Base-by-base conservation (phyloP, 202 grass and related monocot genomes). In the Dendrocalamus latiflorus region DNA sequence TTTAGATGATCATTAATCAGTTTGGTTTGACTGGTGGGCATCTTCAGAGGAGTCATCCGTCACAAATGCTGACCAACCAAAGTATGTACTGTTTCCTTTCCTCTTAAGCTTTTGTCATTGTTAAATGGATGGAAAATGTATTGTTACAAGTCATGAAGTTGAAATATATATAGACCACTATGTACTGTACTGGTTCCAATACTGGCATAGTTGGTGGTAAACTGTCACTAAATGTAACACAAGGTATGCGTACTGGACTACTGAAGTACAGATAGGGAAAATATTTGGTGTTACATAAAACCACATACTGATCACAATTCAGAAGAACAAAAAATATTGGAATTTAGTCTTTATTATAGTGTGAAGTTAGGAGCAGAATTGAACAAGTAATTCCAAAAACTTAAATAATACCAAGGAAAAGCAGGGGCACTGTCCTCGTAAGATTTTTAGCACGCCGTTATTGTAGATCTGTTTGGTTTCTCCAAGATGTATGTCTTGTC, bases 11-110 rank as follows among this genome's bases (percentile, higher is more conserved):
- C 84, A 65, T 90, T 85, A 65, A 81, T 50, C 87, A 98, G 93
- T 93, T 87, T 83, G 87, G 83, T 70, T 80, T 98, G 87, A 44
- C 77, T 82, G 88, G 77, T 22, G 89, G 92, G 44, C 93, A 88
- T 88, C 81, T 78, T 80, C 93, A 95, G 74, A 93, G 95, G 83
- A 98, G 87, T 87, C 96, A 90, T 81, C 86, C 85, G 15, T 90
- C 95, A 21, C 96, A 98, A 80, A 88, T 98, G 77, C 34, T 98
- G 75, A 87, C 78, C 20, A 91, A 98, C 75, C 96, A 95, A 83
- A 95, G 96, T 98, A 95, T 38, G 91, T 82, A 25, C 30, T 37
- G 6, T 26, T 79, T 76, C 49, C 34, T 76, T 76, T 57, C 70
- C 64, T 70, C 38, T 62, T 67, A 66, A 72, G 33, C 28, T 48